Evolutionary conservation across 1,284 basidiomycete genomes (phyloP).

Genomic region (Trichosporon coremiiforme): DNA sequence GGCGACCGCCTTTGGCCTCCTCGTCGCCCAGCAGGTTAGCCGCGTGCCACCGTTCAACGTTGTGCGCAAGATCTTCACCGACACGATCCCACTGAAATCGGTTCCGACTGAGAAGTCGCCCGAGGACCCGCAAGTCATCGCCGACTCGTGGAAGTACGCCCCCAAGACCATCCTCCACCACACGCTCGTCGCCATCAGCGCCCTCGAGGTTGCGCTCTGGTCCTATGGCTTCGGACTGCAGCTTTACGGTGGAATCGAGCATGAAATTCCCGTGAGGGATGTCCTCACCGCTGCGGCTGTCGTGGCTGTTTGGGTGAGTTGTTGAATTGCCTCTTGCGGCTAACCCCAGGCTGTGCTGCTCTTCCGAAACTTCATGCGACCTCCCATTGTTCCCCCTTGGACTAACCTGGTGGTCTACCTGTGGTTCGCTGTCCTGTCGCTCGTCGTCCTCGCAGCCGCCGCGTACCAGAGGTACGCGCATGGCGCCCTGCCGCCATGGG

Average conservation of each 20-base stretch:
- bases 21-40: conserved; percentile 7
- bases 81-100: conserved; percentile 22
- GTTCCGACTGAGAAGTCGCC: conserved; percentile 21
- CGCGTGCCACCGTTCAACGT: conserved; percentile 35
- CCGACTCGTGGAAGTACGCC: conserved; percentile 18
- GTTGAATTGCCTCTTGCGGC: background rate
- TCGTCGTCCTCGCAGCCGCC: conserved; percentile 36
- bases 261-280: background rate
- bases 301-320: conserved; percentile 50
- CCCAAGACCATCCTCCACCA: conserved; percentile 17
- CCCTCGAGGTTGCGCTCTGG: conserved; percentile 44
- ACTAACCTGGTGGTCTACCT: conserved; percentile 41
- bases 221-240: conserved; percentile 38
- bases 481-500: conserved; percentile 42
- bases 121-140: conserved; percentile 13
- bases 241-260: conserved; percentile 29
- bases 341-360: conserved; percentile 23
- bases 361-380: conserved; percentile 39
- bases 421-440: conserved; percentile 37
- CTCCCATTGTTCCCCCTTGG: conserved; percentile 48
- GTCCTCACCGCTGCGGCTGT: conserved; percentile 38
- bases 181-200: conserved; percentile 36
- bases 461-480: conserved; percentile 37
- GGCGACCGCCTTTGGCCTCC: conserved; percentile 1
- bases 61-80: conserved; percentile 29